Evolutionary conservation across 2,329 filamentous ascomycete species (phyloP).

Genomic region (Camillea tinctor): DNA sequence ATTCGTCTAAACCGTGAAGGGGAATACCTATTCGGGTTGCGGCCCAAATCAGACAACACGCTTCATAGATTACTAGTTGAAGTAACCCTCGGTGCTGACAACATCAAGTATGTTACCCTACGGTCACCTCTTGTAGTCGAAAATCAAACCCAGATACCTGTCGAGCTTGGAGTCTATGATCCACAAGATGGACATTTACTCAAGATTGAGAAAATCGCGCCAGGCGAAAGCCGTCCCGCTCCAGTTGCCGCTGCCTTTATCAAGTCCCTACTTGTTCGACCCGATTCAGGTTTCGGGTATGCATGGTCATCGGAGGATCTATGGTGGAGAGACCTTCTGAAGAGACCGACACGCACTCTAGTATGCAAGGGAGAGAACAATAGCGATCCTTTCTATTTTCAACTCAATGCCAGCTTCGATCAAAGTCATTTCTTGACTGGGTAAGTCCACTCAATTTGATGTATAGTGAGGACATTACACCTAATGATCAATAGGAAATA

Average conservation of each 20-base stretch:
- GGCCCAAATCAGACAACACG: slow-evolving; percentile 80
- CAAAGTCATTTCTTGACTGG: slow-evolving; percentile 77
- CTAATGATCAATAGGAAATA: slow-evolving; percentile 62
- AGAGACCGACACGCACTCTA: slow-evolving; percentile 79
- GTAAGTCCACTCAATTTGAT: slow-evolving; percentile 41
- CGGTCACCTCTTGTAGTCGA: slow-evolving; percentile 89
- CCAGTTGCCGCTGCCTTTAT: slow-evolving; percentile 90
- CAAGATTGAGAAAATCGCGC: slow-evolving; percentile 96
- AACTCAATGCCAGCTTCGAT: slow-evolving; percentile 84
- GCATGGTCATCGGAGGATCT: slow-evolving; percentile 88
- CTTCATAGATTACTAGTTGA: slow-evolving; percentile 91
- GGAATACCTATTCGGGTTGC: slow-evolving; percentile 83
- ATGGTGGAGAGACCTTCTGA: slow-evolving; percentile 90
- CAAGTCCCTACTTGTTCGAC: slow-evolving; percentile 83
- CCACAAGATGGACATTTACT: slow-evolving; percentile 82
- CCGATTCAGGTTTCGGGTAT: slow-evolving; percentile 95
- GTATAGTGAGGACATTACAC: neutral
- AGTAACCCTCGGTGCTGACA: slow-evolving; percentile 85
- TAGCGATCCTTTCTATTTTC: slow-evolving; percentile 93
- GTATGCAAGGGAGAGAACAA: slow-evolving; percentile 84
- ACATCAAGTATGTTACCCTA: slow-evolving; percentile 97
- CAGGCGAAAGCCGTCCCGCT: slow-evolving; percentile 83
- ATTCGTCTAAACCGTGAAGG: slow-evolving; percentile 93
- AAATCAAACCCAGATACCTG: slow-evolving; percentile 93
- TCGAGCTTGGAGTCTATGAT: slow-evolving; percentile 91